Base-by-base conservation (phyloP, 78 protist genomes). In the Dictyostelium capitatum region DNA sequence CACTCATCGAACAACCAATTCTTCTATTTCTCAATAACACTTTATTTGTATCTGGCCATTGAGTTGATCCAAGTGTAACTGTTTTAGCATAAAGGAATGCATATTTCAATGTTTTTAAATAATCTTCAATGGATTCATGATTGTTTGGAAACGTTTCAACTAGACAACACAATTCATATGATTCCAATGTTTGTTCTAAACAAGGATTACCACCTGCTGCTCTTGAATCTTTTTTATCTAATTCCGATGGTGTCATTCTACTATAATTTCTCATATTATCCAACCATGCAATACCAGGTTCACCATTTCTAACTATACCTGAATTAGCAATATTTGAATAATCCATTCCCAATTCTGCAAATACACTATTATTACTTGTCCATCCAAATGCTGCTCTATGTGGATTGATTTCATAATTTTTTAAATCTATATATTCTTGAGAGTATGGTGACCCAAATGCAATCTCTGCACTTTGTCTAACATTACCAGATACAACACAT, bases 131-230 rank as follows among this genome's bases (percentile, higher is more conserved):
- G 2, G 15, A 8, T 0, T 43, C 77, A 77, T 97, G 97, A 37
- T 82, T 83, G 65, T 53, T 30, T 19, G 98, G 99, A 82, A 98
- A 98, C 19, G 98, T 97, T 83, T 98, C 99, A 14, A 97, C 98
- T 0, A 98, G 84, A 80, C 98, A 96, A 78, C 82, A 98, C 41
- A 98, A 78, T 69, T 98, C 99, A 53, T 56, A 97, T 3, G 97
- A 82, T 74, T 98, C 99, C 9, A 98, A 87, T 14, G 99, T 96
- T 79, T 97, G 98, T 25, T 98, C 99, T 7, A 97, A 62, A 57
- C 99, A 98, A 25, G 99, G 99, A 50, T 97, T 97, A 14, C 98
- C 99, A 4, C 98, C 98, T 14, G 19, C 8, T 0, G 98, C 98
- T 28, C 97, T 89, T 3, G 2, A 4, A 56, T 78, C 90, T n/a